These are phyloP conservation scores for Hyphodiscus hymeniophilus DNA, from an alignment of 495 filamentous ascomycete species.

Conservation along the genomic window DNA sequence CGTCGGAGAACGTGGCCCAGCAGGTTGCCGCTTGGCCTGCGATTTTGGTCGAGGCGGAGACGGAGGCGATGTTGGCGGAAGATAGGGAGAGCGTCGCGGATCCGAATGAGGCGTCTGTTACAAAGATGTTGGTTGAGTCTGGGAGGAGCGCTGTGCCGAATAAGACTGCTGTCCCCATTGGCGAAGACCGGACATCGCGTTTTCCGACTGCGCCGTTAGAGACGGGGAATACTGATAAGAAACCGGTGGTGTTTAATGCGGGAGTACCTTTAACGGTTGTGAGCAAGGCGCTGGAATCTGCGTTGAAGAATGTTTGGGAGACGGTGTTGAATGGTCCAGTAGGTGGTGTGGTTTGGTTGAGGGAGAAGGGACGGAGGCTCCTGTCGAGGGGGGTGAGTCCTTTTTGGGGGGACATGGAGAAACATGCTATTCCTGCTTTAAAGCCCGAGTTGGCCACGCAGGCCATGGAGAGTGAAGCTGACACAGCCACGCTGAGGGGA, in stretches of 20 bases:
- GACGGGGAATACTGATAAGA: conserved; percentile 41
- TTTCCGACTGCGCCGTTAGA: conserved; percentile 19
- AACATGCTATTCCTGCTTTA: conserved; percentile 45
- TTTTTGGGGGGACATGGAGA: conserved; percentile 27
- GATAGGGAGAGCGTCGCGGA: conserved; percentile 31
- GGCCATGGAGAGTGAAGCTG: conserved; percentile 34
- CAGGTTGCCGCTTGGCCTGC: conserved; percentile 45
- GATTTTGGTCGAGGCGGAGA: conserved; percentile 28
- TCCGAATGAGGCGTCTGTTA: conserved; percentile 49
- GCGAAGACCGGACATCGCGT: conserved; percentile 28
- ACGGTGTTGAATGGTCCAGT: conserved; percentile 44
- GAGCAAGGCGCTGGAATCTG: conserved; percentile 39
- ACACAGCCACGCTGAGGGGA: conserved; percentile 47
- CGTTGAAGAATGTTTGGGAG: conserved; percentile 47
- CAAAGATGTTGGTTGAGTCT: conserved; percentile 33
- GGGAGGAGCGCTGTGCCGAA: conserved; percentile 43
- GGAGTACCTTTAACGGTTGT: conserved; percentile 50
- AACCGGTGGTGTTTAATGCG: conserved; percentile 44
- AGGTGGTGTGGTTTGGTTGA: conserved; percentile 45
- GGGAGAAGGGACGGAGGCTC: conserved; percentile 31
- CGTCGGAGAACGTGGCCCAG: conserved; percentile 38
- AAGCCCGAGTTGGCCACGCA: conserved; percentile 49
- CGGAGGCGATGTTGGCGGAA: conserved; percentile 16
- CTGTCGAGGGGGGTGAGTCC: conserved; percentile 35
- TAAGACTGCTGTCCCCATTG: conserved; percentile 42